These are phyloP conservation scores for Rubia balearica DNA, from an alignment of 305 asterid genomes.

Conservation along the genomic window DNA sequence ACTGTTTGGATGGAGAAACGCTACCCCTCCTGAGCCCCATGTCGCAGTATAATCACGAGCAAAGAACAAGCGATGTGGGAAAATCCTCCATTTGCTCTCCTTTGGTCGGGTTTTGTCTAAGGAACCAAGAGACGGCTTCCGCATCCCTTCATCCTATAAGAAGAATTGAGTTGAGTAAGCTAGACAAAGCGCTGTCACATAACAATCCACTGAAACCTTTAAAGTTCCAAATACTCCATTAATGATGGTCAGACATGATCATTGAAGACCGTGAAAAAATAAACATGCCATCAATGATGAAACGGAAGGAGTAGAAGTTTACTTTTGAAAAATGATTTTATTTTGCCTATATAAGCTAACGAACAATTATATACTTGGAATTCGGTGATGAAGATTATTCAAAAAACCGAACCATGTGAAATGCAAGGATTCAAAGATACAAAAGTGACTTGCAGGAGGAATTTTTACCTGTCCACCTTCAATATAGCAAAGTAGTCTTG, in stretches of 20 bases:
- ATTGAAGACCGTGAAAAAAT: no score
- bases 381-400: neutral
- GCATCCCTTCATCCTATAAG: conserved; percentile 83
- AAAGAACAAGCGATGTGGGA: conserved; percentile 81
- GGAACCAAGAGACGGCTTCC: conserved; percentile 58
- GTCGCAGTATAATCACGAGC: conserved; percentile 60
- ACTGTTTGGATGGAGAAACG: conserved; percentile 78
- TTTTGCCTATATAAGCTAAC: neutral
- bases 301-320: neutral
- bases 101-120: conserved; percentile 66
- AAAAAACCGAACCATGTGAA: neutral
- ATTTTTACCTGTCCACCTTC: conserved; percentile 83
- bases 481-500: conserved; percentile 77
- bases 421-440: neutral
- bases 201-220: neutral
- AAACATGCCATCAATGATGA: no score
- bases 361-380: neutral
- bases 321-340: neutral
- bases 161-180: neutral
- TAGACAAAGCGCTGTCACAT: neutral
- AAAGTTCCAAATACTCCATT: neutral
- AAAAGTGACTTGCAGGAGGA: neutral
- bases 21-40: conserved; percentile 99
- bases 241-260: no score
- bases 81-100: conserved; percentile 57